Evolutionary conservation across 2,329 filamentous ascomycete species (phyloP).

Genomic region (Aspergillus sp.): DNA sequence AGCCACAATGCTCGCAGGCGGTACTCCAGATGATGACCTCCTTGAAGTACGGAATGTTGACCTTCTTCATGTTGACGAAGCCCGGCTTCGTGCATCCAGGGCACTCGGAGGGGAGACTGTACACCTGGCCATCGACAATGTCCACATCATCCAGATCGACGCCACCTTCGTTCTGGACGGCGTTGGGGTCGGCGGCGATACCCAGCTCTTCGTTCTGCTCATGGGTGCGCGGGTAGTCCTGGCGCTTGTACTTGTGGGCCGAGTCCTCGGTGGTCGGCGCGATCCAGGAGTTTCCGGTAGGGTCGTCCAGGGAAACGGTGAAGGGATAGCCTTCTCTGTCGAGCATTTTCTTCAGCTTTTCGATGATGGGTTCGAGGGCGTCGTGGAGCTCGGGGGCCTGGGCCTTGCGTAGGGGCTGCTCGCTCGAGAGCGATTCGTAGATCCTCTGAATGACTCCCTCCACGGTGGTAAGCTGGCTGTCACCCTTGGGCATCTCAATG

Average conservation of each 20-base stretch:
- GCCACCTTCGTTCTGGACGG: conserved; percentile 26
- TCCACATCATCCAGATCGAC: conserved; percentile 66
- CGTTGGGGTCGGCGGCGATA: conserved; percentile 53
- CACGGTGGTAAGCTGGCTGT: conserved; percentile 88
- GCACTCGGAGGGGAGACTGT: conserved; percentile 86
- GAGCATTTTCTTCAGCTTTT: conserved; percentile 72
- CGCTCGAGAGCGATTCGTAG: conserved; percentile 73
- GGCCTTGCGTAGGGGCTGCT: conserved; percentile 78
- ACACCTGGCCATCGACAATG: conserved; percentile 90
- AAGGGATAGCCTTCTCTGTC: conserved; percentile 79
- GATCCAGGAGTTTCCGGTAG: conserved; percentile 94
- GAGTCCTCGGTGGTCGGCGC: conserved; percentile 72
- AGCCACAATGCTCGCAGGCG: conserved; percentile 85
- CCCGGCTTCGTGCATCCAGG: conserved; percentile 85
- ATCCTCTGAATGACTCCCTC: conserved; percentile 82
- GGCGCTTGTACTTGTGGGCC: conserved; percentile 85
- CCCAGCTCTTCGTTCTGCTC: conserved; percentile 87
- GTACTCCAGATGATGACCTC: conserved; percentile 96
- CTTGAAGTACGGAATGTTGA: conserved; percentile 97
- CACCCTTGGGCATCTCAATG: conserved; percentile 85
- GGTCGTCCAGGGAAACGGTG: conserved; percentile 82
- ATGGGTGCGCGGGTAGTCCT: conserved; percentile 75
- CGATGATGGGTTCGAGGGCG: conserved; percentile 75
- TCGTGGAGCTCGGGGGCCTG: conserved; percentile 73
- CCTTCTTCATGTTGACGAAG: conserved; percentile 96